Percentiles rank a stretch among this genome's conserved stretches.
Conservation (phyloP, 2,329 filamentous ascomycete species). For the Neofusicoccum ribis region DNA sequence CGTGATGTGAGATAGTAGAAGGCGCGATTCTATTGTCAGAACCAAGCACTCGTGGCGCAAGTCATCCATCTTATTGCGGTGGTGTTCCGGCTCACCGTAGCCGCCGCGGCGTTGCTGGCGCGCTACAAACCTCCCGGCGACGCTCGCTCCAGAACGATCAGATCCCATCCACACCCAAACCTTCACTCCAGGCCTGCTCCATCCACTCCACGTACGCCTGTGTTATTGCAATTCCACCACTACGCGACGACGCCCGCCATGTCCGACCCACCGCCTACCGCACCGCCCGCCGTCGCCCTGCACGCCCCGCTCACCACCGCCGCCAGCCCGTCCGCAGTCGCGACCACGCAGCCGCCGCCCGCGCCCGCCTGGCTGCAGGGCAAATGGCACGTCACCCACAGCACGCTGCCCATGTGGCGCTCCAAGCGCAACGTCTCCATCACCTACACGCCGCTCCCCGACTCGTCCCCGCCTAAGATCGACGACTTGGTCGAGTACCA, state of each 20-base stretch:
- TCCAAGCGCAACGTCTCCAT: constrained; percentile 77
- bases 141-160: background rate
- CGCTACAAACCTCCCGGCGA: background rate
- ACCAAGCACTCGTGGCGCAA: no score
- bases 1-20: no score
- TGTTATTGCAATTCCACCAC: background rate
- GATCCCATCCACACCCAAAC: background rate
- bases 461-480: constrained; percentile 43
- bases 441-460: constrained; percentile 62
- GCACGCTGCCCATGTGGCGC: constrained; percentile 67
- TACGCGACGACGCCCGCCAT: background rate
- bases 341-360: constrained; percentile 23
- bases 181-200: background rate
- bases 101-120: background rate
- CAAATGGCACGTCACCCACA: constrained; percentile 41
- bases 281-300: constrained; percentile 6
- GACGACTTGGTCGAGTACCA: constrained; percentile 76
- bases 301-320: constrained; percentile 19
- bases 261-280: background rate
- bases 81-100: no score
- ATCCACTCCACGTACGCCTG: background rate
- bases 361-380: constrained; percentile 40
- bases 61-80: no score
- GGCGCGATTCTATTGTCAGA: no score
- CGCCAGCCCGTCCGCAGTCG: background rate